phyloP scores from a whole-genome alignment of 441 rosid species.

The Biscutella auriculata region DNA sequence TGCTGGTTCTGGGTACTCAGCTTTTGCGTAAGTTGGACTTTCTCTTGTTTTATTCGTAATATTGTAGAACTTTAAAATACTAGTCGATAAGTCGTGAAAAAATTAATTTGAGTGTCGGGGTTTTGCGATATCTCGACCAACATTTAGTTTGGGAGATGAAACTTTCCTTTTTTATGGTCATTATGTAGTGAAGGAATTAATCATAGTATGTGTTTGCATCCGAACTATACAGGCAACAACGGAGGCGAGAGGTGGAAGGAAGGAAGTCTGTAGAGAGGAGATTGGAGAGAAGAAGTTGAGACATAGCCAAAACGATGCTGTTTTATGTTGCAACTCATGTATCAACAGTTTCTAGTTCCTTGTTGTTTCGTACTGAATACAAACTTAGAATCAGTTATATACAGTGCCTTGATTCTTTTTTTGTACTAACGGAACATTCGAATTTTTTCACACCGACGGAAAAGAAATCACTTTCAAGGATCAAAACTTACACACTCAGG shows the following conservation, averaged over 20 bases:
- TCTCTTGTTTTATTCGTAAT: not conserved
- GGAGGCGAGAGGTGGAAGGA: constrained; percentile 76
- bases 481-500: constrained; percentile 54
- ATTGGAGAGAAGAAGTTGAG: constrained; percentile 66
- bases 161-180: too few species aligned
- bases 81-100: not conserved
- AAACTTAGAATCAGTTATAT: not conserved
- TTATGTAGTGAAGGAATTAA: not conserved
- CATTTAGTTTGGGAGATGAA: too few species aligned
- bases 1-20: constrained; percentile 83
- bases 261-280: constrained; percentile 59
- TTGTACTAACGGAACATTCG: too few species aligned
- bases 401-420: too few species aligned
- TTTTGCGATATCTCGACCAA: too few species aligned
- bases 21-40: constrained; percentile 60
- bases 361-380: not conserved
- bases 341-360: not conserved
- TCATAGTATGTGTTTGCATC: not conserved
- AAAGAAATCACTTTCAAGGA: constrained; percentile 6
- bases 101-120: not conserved
- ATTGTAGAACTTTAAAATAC: not conserved
- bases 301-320: not conserved
- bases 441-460: too few species aligned
- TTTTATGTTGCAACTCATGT: not conserved
- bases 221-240: constrained; percentile 52